Evolutionary conservation across 106 monocot genomes (phyloP).

Genomic region (Dendrobium huoshanense): DNA sequence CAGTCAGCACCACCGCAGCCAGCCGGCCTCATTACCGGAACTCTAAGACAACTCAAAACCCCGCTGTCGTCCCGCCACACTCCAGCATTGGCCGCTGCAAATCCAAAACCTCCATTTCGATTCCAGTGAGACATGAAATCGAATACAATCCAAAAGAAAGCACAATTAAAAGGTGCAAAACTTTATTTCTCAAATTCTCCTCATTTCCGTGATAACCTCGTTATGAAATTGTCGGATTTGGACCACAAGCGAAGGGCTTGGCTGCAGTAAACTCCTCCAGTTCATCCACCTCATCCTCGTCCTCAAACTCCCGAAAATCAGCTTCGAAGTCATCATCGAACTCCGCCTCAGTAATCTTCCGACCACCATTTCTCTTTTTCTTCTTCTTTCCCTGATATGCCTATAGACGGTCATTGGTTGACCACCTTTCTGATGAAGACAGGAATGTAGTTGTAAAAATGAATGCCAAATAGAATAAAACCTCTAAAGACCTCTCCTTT

Average conservation of each 20-base stretch:
- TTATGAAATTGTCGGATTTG: not conserved
- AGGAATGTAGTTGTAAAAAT: too few relatives aligned
- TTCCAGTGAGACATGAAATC: slow-evolving; percentile 55
- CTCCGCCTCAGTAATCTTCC: not conserved
- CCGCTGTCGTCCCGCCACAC: slow-evolving; percentile 37
- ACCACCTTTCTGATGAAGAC: not conserved
- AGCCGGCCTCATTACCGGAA: slow-evolving; percentile 11
- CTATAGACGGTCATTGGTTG: slow-evolving; percentile 15
- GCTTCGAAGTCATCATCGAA: slow-evolving; percentile 22
- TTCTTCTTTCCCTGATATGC: slow-evolving; percentile 10
- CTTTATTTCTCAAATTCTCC: not conserved
- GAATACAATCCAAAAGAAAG: slow-evolving; percentile 16
- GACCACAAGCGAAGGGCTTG: slow-evolving; percentile 13
- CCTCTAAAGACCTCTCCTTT: too few relatives aligned
- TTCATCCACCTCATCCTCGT: slow-evolving; percentile 4
- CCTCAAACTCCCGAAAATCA: slow-evolving; percentile 25
- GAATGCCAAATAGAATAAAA: too few relatives aligned
- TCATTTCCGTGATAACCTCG: not conserved
- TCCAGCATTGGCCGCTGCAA: slow-evolving; percentile 74
- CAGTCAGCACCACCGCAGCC: slow-evolving; percentile 14
- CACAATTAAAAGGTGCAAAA: not conserved
- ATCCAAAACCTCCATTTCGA: slow-evolving; percentile 42
- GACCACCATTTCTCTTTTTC: not conserved
- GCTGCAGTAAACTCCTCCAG: slow-evolving; percentile 6
- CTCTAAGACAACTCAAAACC: slow-evolving; percentile 37